These are phyloP conservation scores for Penicillium sclerotiorum DNA, from an alignment of 2,329 filamentous ascomycete species.

Conservation along the genomic window DNA sequence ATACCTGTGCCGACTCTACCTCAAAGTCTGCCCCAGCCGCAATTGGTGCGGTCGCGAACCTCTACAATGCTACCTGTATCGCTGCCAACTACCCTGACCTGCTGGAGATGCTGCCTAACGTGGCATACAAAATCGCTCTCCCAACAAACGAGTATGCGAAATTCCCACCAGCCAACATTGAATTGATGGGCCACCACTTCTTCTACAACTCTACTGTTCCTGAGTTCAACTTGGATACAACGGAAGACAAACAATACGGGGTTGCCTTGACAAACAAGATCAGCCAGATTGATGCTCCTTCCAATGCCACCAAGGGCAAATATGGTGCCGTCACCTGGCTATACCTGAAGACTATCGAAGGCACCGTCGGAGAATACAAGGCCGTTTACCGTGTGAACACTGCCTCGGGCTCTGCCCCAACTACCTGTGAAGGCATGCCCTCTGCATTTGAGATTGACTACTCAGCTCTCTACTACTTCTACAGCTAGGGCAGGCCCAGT, in stretches of 20 bases:
- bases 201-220: slow-evolving; percentile 72
- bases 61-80: slow-evolving; percentile 86
- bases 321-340: slow-evolving; percentile 78
- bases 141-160: slow-evolving; percentile 38
- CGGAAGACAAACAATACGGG: slow-evolving; percentile 50
- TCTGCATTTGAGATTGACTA: slow-evolving; percentile 75
- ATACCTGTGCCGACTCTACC: slow-evolving; percentile 73
- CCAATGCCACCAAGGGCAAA: slow-evolving; percentile 60
- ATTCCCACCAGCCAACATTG: slow-evolving; percentile 59
- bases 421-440: slow-evolving; percentile 68
- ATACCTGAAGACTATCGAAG: slow-evolving; percentile 60
- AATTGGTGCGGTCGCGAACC: slow-evolving; percentile 74
- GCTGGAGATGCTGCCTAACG: slow-evolving; percentile 63
- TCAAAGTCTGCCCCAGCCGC: slow-evolving; percentile 64
- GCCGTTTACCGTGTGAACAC: slow-evolving; percentile 85
- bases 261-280: slow-evolving; percentile 66
- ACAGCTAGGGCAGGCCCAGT: slow-evolving; percentile 28
- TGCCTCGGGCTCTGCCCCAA: slow-evolving; percentile 75
- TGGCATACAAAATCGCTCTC: slow-evolving; percentile 69
- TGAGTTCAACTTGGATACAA: slow-evolving; percentile 75
- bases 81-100: slow-evolving; percentile 70
- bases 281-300: slow-evolving; percentile 64
- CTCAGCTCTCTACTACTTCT: slow-evolving; percentile 76
- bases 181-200: slow-evolving; percentile 76
- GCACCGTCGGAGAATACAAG: slow-evolving; percentile 65